Percentiles rank a stretch among this genome's conserved stretches.
These are phyloP conservation scores for Acanthamoeba quina DNA, from an alignment of 208 protist species.

Conservation along the genomic window DNA sequence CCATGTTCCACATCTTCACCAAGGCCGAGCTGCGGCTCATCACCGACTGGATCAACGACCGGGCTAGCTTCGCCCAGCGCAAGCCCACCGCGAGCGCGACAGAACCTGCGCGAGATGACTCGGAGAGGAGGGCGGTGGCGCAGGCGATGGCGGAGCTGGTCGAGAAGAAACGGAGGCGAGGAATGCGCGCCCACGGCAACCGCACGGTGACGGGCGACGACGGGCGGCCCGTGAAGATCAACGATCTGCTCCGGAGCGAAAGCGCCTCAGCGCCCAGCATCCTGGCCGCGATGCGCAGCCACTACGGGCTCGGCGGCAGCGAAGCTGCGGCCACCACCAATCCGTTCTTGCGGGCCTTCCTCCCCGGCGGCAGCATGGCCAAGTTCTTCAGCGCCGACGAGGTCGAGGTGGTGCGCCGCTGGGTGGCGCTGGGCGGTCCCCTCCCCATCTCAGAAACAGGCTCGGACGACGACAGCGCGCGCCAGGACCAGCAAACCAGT, in stretches of 20 bases:
- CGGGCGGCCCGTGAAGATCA: neutral
- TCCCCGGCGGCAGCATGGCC: neutral
- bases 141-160: neutral
- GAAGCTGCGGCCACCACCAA: neutral
- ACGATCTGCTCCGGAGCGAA: neutral
- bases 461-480: neutral
- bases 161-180: neutral
- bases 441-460: neutral
- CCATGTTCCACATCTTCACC: constrained; percentile 71
- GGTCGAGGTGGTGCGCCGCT: neutral
- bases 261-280: neutral
- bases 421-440: neutral
- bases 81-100: neutral
- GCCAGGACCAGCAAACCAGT: neutral
- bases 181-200: neutral
- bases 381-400: neutral
- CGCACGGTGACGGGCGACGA: neutral
- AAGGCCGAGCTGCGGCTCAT: constrained; percentile 36
- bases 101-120: neutral
- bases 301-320: neutral
- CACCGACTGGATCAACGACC: constrained; percentile 6
- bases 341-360: neutral
- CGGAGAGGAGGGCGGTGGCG: neutral
- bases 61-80: neutral
- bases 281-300: neutral